Base-by-base conservation (phyloP, 768 basidiomycete genomes). In the Leccinum longicurvipes region DNA sequence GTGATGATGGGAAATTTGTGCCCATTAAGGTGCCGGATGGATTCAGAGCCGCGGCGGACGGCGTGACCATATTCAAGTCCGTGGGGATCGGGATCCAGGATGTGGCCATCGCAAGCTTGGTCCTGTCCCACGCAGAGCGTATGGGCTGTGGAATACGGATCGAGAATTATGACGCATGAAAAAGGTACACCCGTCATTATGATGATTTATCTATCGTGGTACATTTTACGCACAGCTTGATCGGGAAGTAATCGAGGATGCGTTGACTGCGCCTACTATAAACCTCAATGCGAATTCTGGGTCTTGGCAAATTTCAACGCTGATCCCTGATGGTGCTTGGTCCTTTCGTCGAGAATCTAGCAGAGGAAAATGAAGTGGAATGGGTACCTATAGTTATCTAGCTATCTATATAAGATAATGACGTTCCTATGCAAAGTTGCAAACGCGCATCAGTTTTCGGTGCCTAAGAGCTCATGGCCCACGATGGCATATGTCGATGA, bases 21-120 rank as follows among this genome's bases (percentile, higher is more conserved):
- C 42, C 63, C 28, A 49, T 65, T 10, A 57, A 54, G 25, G 27
- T 61, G 17, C 61, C 61, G 6, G 46, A 28, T 17, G 46, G 19
- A 7, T 39, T 63, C 29, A 55, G 47, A 23, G 62, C 36, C 4
- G 9, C 10, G 24, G 59, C 67, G 4, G 83, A 81, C 1, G 77
- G 79, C 1, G 76, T 93, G 11, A 89, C 86, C 1, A 77, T 95
- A 27, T 94, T 92, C 80, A 95, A 94, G 72, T 89, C 87, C 0
- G 93, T 95, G 6, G 93, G 93, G 2, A 71, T 93, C 6, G 91
- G 89, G 1, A 71, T 91, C n/a, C 93, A 95, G 63, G 93, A 96
- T 60, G 89, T 91, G 5, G 89, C 86, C 0, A 90, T 95, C 55
- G 84, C 91, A 10, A 77, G 73, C 53, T 80, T 86, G 3, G 82